A percentile compares a stretch with the other conserved stretches of the same genome.
These are phyloP conservation scores for Albugo laibachii DNA, from an alignment of 352 stramenopile species.

Conservation along the genomic window DNA sequence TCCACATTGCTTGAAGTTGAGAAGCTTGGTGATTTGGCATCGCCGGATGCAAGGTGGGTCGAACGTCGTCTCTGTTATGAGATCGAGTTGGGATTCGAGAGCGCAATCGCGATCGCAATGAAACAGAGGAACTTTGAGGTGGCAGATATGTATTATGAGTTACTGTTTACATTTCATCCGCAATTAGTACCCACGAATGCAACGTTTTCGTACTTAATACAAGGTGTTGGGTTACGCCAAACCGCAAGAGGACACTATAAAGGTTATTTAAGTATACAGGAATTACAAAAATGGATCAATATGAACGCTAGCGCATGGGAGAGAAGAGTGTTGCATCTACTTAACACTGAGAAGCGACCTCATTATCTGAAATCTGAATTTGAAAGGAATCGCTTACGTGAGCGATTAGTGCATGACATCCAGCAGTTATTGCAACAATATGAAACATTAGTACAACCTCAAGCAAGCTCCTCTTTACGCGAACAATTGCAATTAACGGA, in stretches of 20 bases:
- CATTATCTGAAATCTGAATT: slow-evolving; percentile 33
- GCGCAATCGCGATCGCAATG: slow-evolving; percentile 36
- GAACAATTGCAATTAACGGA: too few relatives aligned
- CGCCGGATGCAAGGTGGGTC: too few relatives aligned
- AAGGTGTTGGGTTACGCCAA: slow-evolving; percentile 24
- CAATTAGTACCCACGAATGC: slow-evolving; percentile 11
- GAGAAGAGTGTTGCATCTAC: slow-evolving; percentile 28
- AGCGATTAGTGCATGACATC: slow-evolving; percentile 18
- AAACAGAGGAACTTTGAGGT: slow-evolving; percentile 51
- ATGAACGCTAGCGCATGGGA: slow-evolving; percentile 17
- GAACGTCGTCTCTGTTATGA: slow-evolving; percentile 5
- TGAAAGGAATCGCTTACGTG: slow-evolving; percentile 26
- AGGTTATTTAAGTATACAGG: slow-evolving; percentile 10
- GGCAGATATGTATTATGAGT: slow-evolving; percentile 15
- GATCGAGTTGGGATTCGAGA: slow-evolving; percentile 29
- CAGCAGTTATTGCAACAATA: slow-evolving; percentile 26
- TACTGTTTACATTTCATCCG: slow-evolving; percentile 20
- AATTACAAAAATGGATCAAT: slow-evolving; percentile 16
- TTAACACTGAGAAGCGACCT: slow-evolving; percentile 27
- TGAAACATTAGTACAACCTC: slow-evolving; percentile 9
- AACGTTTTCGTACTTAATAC: slow-evolving; percentile 30
- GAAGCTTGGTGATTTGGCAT: too few relatives aligned
- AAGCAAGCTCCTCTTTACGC: too few relatives aligned
- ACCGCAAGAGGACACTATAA: slow-evolving; percentile 8
- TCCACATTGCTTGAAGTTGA: too few relatives aligned